These are phyloP conservation scores for Fagus crenata DNA, from an alignment of 306 rosid genomes.

Conservation along the genomic window DNA sequence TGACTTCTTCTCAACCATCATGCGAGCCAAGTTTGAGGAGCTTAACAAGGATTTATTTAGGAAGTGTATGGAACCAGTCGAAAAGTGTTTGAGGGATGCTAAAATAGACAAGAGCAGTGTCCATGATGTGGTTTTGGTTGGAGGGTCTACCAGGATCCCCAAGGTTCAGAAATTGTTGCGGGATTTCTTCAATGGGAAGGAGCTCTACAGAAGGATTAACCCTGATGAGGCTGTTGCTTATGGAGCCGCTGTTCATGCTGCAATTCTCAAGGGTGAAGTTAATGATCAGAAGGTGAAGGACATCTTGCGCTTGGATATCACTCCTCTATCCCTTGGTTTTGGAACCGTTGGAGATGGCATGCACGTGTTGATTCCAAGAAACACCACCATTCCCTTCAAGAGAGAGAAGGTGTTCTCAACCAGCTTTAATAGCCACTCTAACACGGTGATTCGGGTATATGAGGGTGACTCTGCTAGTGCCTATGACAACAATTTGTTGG, in stretches of 20 bases:
- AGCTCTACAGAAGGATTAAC: constrained; percentile 51
- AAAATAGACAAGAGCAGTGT: constrained; percentile 51
- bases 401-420: constrained; percentile 50
- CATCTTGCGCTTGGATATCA: constrained; percentile 46
- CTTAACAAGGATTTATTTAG: constrained; percentile 52
- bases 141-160: constrained; percentile 54
- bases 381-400: constrained; percentile 50
- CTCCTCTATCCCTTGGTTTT: constrained; percentile 50
- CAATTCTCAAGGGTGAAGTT: constrained; percentile 52
- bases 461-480: too few species aligned
- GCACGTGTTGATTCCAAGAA: constrained; percentile 51
- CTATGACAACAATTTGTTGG: constrained; percentile 51
- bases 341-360: constrained; percentile 47
- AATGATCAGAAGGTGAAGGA: constrained; percentile 47
- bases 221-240: constrained; percentile 56
- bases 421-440: too few species aligned
- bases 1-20: constrained; percentile 35
- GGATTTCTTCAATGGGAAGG: constrained; percentile 50
- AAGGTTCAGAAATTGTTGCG: constrained; percentile 52
- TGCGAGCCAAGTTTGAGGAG: constrained; percentile 49
- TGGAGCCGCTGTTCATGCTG: constrained; percentile 61
- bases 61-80: constrained; percentile 51
- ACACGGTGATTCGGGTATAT: constrained; percentile 41
- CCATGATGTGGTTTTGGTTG: constrained; percentile 59
- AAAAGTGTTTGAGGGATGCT: constrained; percentile 52